Evolutionary conservation across 75 land plant genomes (phyloP), one percentile per base, ranked within the genome.

Genomic region (Selaginella tamariscina): DNA sequence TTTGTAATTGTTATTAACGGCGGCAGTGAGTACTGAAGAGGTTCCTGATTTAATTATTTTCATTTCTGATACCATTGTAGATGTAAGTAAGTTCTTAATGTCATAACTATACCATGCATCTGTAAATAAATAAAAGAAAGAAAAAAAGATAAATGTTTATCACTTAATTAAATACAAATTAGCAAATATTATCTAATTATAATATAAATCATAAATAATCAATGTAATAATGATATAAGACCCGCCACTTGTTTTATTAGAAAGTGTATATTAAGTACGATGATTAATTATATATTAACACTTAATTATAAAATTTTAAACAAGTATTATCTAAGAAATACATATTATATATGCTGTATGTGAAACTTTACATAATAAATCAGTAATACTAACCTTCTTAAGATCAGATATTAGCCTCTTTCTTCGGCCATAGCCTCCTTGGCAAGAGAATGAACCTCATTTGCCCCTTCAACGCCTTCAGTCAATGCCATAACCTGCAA

Each of bases 401-500:
- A 88, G 83, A 65, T 92, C 79, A 60, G 74, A 76, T 79, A 84
- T 82, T 26, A 92, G 80, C 68, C 80, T 59, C 32, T 65, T 67
- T 60, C 85, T 88, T 49, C 78, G 68, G 22, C 66, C 70, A 49
- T 82, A 75, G 68, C 89, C 97, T 71, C 84, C 93, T 80, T 86
- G 84, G 64, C 84, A 93, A 71, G 88, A 69, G 62, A 55, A 81
- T 65, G 84, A 83, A 66, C 88, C 94, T 78, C 88, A 89, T 69
- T 81, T 79, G 31, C 85, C 77, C 80, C 84, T 69, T 74, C 76
- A 24, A 72, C 63, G 24, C 65, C 71, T 11, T 86, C 87, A 24
- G 97, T 84, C 60, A 92, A 88, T 66, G 89, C 93, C 69, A 92
- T 66, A 31, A 92, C 89, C 94, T 88, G 72, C 29, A 74, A 5